Conservation (phyloP, 257 asterid genomes). For the Solanum infundibuliforme region DNA sequence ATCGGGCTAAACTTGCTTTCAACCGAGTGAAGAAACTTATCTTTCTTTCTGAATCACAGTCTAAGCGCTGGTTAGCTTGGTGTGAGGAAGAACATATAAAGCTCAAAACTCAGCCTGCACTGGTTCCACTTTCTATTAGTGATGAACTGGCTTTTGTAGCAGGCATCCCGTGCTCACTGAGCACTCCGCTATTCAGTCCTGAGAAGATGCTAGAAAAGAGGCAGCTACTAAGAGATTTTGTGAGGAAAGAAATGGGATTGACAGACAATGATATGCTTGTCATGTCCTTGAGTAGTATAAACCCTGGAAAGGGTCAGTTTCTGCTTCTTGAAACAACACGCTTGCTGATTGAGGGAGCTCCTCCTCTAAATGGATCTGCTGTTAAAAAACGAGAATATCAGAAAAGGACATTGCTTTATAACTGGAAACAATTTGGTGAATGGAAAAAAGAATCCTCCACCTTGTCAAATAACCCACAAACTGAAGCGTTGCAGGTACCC, state of each 20-base stretch:
- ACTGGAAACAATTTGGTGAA: slow-evolving; percentile 11
- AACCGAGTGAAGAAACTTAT: slow-evolving; percentile 73
- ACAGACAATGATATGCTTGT: slow-evolving; percentile 70
- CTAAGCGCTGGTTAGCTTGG: slow-evolving; percentile 89
- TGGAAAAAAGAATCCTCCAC: slow-evolving; percentile 4
- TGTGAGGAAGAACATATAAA: slow-evolving; percentile 77
- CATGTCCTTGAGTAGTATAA: slow-evolving; percentile 76
- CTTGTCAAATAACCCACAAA: slow-evolving; percentile 1
- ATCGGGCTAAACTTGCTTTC: slow-evolving; percentile 71
- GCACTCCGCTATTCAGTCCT: slow-evolving; percentile 60
- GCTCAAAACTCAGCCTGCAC: slow-evolving; percentile 58
- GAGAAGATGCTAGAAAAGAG: slow-evolving; percentile 74
- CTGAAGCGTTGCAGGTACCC: slow-evolving; percentile 4
- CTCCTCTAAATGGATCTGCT: slow-evolving; percentile 15
- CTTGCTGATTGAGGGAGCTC: slow-evolving; percentile 34
- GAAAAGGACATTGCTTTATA: slow-evolving; percentile 44
- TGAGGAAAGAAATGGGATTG: slow-evolving; percentile 83
- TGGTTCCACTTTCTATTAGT: slow-evolving; percentile 81
- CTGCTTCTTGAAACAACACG: slow-evolving; percentile 75
- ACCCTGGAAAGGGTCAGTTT: slow-evolving; percentile 93
- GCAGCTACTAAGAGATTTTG: slow-evolving; percentile 43
- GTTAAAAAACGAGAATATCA: slow-evolving; percentile 36
- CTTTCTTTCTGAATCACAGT: slow-evolving; percentile 74
- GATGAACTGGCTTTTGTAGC: slow-evolving; percentile 95
- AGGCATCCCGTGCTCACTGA: slow-evolving; percentile 68